phyloP scores from a whole-genome alignment of 2,329 filamentous ascomycete genomes.

The Phaeomoniella chlamydospora region DNA sequence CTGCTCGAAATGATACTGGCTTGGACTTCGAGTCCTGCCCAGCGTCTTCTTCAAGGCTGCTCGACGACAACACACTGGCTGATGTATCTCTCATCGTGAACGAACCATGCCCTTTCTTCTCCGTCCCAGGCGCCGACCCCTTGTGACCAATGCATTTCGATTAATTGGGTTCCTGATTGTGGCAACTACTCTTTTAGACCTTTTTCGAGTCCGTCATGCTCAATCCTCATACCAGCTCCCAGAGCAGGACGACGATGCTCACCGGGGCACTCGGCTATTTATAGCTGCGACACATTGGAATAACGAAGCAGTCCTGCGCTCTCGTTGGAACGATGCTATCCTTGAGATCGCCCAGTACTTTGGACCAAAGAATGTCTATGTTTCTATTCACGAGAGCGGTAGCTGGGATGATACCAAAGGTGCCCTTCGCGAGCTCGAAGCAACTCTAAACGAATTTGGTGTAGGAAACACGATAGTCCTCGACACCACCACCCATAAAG shows the following conservation, averaged over 20 bases:
- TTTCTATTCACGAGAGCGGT: conserved; percentile 55
- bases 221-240: not conserved
- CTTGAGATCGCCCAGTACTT: conserved; percentile 40
- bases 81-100: too few relatives aligned
- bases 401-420: conserved; percentile 55
- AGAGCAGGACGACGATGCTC: not conserved
- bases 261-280: conserved; percentile 31
- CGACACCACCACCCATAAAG: conserved; percentile 43
- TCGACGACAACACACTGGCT: too few relatives aligned
- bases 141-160: not conserved
- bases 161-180: not conserved
- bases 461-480: conserved; percentile 42
- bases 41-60: too few relatives aligned
- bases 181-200: not conserved
- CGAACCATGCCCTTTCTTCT: too few relatives aligned
- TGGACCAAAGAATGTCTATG: conserved; percentile 50
- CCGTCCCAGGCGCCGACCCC: not conserved
- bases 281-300: conserved; percentile 60
- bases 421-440: conserved; percentile 42
- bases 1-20: too few relatives aligned
- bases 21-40: too few relatives aligned
- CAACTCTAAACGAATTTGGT: conserved; percentile 31
- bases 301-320: conserved; percentile 42
- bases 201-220: not conserved
- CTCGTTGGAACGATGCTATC: conserved; percentile 49